These are phyloP conservation scores for Cyberlindnera suaveolens DNA, from an alignment of 805 yeast species.

Conservation along the genomic window DNA sequence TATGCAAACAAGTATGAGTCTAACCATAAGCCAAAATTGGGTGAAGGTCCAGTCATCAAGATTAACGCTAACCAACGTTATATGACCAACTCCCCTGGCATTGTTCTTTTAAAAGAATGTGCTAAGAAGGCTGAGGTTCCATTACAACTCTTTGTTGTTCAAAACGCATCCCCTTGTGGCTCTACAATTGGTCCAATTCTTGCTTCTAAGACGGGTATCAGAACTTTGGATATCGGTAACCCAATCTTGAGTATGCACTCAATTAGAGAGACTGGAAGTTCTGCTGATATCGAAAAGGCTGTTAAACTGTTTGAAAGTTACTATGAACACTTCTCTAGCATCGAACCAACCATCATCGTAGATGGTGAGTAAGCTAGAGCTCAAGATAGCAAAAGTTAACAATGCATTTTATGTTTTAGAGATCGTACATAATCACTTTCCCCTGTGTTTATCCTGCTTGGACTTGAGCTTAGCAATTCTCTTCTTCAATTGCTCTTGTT, in stretches of 20 bases:
- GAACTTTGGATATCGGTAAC: slow-evolving; percentile 85
- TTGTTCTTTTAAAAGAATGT: slow-evolving; percentile 65
- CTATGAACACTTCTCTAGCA: slow-evolving; percentile 39
- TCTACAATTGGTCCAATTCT: slow-evolving; percentile 94
- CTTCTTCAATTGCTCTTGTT: slow-evolving; percentile 17
- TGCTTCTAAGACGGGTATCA: slow-evolving; percentile 78
- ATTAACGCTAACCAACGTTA: slow-evolving; percentile 93
- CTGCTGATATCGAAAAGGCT: slow-evolving; percentile 61
- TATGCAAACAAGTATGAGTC: slow-evolving; percentile 71
- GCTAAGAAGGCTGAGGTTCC: slow-evolving; percentile 72
- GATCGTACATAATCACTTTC: slow-evolving; percentile 3
- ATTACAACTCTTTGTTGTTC: slow-evolving; percentile 84
- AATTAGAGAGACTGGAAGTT: slow-evolving; percentile 85
- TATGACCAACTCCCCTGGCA: slow-evolving; percentile 88
- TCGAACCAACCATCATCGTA: slow-evolving; percentile 39
- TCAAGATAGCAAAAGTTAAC: neutral
- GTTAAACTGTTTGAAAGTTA: slow-evolving; percentile 56
- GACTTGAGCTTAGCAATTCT: slow-evolving; percentile 20
- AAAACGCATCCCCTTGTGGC: slow-evolving; percentile 93
- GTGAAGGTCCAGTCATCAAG: slow-evolving; percentile 89
- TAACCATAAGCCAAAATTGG: slow-evolving; percentile 72
- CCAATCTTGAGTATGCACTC: slow-evolving; percentile 94
- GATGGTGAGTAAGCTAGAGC: slow-evolving; percentile 16
- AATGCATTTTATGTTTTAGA: neutral
- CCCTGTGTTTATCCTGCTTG: slow-evolving; percentile 18